Base-by-base conservation (phyloP, 768 basidiomycete species). In the Boletales sp. region DNA sequence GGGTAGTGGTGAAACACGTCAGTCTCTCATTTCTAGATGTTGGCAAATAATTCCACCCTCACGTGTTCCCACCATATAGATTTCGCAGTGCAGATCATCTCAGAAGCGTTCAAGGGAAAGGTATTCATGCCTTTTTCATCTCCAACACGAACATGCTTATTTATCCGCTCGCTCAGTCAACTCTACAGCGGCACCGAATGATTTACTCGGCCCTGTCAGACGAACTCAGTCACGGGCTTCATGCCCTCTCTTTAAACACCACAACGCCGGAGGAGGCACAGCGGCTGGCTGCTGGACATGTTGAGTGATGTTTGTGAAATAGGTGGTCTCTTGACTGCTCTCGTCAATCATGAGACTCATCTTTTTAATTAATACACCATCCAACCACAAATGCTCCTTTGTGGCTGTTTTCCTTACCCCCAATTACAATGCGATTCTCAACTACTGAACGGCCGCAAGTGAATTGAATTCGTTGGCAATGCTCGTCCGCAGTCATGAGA, bases 181-280 rank as follows among this genome's bases (percentile, higher is more conserved):
- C 83, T 10, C 80, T 92, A 72, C 86, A 90, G 63, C 81, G 90
- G 42, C 90, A 93, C 69, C 79, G 89, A 41, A 77, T 92, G 73
- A 78, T 93, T 41, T 83, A 91, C 65, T 74, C 79, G 8, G 80
- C 83, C 3, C 73, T 93, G 30, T 76, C 83, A 17, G 83, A 86
- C 30, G 87, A 93, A 63, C 71, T 93, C 40, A 64, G 77, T 21
- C 72, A 75, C 50, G 89, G 90, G 5, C 66, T 93, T 29, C 90
- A 93, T 59, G 84, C 90, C 0, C 71, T 93, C 37, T 87, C 86
- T 14, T 68, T 93, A 58, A 81, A 81, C 49, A 87, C 90, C 14
- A 83, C 79, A 68, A 90, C 89, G 9, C 72, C 76, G 44, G 75
- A 77, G 50, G 90, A 82, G 55, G 56, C 62, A 38, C 59, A 63